Percentiles rank a stretch among this genome's conserved stretches.
Evolutionary conservation across 495 filamentous ascomycete genomes (phyloP).

Genomic region (Penicillium robsamsonii): DNA sequence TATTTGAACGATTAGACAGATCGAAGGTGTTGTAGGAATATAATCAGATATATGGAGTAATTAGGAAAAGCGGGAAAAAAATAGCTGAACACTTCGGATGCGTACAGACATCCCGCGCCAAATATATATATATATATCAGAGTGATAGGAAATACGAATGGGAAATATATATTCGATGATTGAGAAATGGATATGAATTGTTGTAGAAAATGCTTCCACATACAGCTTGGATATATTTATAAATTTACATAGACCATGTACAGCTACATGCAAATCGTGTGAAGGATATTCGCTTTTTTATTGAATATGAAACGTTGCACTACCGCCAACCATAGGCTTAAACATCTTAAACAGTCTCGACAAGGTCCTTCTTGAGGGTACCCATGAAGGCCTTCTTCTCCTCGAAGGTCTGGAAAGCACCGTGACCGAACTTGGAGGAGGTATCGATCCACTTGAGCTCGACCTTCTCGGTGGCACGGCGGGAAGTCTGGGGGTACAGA

Average conservation of each 20-base stretch:
- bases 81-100: not conserved
- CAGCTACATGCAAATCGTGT: constrained; percentile 23
- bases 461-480: constrained; percentile 96
- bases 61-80: not conserved
- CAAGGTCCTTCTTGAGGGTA: constrained; percentile 98
- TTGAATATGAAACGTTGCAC: constrained; percentile 48
- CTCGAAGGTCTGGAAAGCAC: constrained; percentile 95
- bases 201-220: not conserved
- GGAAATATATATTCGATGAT: not conserved
- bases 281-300: constrained; percentile 49
- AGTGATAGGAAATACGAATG: too few species aligned
- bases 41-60: not conserved
- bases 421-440: constrained; percentile 99
- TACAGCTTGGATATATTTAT: not conserved
- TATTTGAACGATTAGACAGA: not conserved
- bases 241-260: not conserved
- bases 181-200: not conserved
- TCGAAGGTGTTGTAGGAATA: not conserved
- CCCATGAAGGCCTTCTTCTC: constrained; percentile 98
- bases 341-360: constrained; percentile 66
- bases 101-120: not conserved
- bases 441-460: constrained; percentile 99
- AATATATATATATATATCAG: not conserved
- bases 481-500: constrained; percentile 94
- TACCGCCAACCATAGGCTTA: constrained; percentile 38